Evolutionary conservation across 2,329 filamentous ascomycete species (phyloP).

Genomic region (Paecilomyces sp.): DNA sequence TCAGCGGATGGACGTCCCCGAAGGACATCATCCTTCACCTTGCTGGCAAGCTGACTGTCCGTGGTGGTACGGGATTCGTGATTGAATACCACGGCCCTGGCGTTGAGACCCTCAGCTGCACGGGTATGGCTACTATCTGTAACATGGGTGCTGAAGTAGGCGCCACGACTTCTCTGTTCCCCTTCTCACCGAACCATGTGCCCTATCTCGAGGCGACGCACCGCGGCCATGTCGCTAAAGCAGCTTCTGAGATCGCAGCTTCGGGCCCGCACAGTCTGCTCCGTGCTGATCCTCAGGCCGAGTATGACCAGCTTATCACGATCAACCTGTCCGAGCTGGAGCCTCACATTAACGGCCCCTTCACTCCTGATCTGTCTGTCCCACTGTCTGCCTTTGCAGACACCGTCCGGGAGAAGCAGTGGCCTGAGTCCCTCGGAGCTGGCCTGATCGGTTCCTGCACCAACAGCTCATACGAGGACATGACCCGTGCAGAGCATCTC

Average conservation of each 20-base stretch:
- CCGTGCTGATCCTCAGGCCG: constrained; percentile 67
- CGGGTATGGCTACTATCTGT: constrained; percentile 84
- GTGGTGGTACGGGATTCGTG: constrained; percentile 88
- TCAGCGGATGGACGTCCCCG: constrained; percentile 85
- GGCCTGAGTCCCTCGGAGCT: constrained; percentile 86
- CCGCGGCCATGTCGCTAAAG: constrained; percentile 61
- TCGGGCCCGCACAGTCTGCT: constrained; percentile 59
- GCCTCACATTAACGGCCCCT: constrained; percentile 94
- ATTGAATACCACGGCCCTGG: constrained; percentile 92
- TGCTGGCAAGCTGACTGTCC: constrained; percentile 82
- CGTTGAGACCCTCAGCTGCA: constrained; percentile 80
- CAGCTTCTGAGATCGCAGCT: constrained; percentile 56
- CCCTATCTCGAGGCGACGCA: constrained; percentile 84
- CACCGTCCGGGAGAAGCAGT: constrained; percentile 73
- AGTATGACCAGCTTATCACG: constrained; percentile 85
- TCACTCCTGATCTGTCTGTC: constrained; percentile 91
- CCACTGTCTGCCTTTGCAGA: constrained; percentile 86
- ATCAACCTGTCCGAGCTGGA: constrained; percentile 88
- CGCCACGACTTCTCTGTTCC: constrained; percentile 93
- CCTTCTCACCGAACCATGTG: constrained; percentile 75
- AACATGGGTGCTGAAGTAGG: constrained; percentile 90
- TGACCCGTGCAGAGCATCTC: constrained; percentile 89
- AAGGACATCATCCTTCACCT: constrained; percentile 93
- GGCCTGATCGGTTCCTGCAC: constrained; percentile 97
- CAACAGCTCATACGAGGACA: constrained; percentile 97